Conservation (phyloP, 1,284 basidiomycete genomes). For the Tylopilus orsonianus region DNA sequence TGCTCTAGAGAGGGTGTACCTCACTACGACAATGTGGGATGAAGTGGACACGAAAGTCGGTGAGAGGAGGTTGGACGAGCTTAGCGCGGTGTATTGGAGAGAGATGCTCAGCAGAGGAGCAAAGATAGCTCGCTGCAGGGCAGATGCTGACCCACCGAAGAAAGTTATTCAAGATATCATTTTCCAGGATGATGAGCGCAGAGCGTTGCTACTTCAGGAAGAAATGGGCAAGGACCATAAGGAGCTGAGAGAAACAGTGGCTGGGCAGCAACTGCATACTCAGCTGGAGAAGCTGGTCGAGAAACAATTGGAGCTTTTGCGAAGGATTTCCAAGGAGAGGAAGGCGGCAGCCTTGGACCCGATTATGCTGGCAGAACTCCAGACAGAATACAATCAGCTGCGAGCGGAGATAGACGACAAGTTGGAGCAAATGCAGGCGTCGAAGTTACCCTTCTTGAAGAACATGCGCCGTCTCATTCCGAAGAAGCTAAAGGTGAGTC, state of each 20-base stretch:
- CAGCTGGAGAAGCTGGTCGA: not conserved
- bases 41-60: conserved; percentile 3
- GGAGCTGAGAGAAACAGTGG: conserved; percentile 7
- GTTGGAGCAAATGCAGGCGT: not conserved
- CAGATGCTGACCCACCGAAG: not conserved
- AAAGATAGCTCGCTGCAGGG: not conserved
- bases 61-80: conserved; percentile 2
- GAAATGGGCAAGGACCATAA: not conserved
- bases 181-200: not conserved
- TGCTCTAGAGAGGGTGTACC: not conserved
- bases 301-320: not conserved
- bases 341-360: not conserved
- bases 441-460: not conserved
- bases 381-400: not conserved
- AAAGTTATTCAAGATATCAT: not conserved
- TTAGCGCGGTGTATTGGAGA: not conserved
- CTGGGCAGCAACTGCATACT: conserved; percentile 6
- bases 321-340: not conserved
- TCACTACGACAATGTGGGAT: conserved; percentile 5
- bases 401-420: not conserved
- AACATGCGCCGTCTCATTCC: not conserved
- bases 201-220: not conserved
- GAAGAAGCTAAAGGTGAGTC: not conserved
- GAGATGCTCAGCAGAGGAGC: not conserved
- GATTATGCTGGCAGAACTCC: not conserved